phyloP scores from a whole-genome alignment of 208 protist species.

The Crithidia brevicula region DNA sequence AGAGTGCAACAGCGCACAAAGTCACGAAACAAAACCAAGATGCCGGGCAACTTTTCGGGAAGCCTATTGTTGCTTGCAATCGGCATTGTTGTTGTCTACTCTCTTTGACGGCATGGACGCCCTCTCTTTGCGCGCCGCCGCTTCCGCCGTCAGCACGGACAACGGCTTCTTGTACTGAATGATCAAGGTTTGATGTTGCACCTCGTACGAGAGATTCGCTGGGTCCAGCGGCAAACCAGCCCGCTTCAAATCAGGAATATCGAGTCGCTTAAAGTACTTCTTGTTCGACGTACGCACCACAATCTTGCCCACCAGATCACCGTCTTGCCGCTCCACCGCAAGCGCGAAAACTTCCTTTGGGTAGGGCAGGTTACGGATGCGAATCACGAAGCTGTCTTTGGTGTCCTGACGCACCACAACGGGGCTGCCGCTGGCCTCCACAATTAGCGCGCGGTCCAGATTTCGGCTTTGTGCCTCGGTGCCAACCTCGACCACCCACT shows the following conservation, averaged over 20 bases:
- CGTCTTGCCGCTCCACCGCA: conserved; percentile 63
- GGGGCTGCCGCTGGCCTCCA: conserved; percentile 75
- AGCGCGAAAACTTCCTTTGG: conserved; percentile 84
- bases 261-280: conserved; percentile 95
- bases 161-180: conserved; percentile 93
- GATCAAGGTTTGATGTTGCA: conserved; percentile 93
- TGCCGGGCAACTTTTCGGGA: too few species aligned
- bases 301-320: conserved; percentile 73
- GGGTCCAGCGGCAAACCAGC: conserved; percentile 62
- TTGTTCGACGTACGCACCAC: conserved; percentile 96
- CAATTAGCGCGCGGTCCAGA: conserved; percentile 69
- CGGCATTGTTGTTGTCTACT: conserved; percentile 45
- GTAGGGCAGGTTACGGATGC: conserved; percentile 94
- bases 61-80: conserved; percentile 74
- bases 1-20: conserved; percentile 1
- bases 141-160: conserved; percentile 73
- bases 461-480: conserved; percentile 59
- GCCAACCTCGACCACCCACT: conserved; percentile 93
- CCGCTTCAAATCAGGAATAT: conserved; percentile 85
- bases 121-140: conserved; percentile 77
- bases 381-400: conserved; percentile 80
- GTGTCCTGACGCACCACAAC: conserved; percentile 89
- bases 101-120: conserved; percentile 70
- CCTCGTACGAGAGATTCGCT: conserved; percentile 71
- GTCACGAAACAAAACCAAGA: neutral